Evolutionary conservation across 2,329 filamentous ascomycete genomes (phyloP), one percentile per base, ranked within the genome.

Genomic region (Hypomyces perniciosus): DNA sequence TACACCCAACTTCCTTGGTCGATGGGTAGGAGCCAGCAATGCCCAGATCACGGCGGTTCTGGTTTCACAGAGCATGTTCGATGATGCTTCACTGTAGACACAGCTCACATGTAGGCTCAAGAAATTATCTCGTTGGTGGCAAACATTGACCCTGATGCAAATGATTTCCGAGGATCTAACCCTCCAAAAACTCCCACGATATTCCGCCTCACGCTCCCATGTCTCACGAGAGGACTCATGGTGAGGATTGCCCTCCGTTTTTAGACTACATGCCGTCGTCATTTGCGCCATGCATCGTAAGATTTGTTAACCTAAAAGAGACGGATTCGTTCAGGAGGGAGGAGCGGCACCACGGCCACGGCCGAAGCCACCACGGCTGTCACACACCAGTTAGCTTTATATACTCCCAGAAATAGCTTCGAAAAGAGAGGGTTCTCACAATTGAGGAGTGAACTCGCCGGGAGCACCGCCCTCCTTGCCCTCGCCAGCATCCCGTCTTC

Each of bases 401-500:
- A 29, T 41, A n/a, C 30, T 30, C 13, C 5, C 7, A 6, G 26
- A 12, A 4, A 37, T 40, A 28, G 34, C 1, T 12, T 26, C 9
- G 8, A 30, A 12, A 42, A 8, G 12, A 3, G 13, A 8, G 13
- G 35, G 55, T 64, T 75, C 81, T 83, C 76, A 86, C 85, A 96
- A 96, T 74, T 86, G 84, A 71, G 90, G 90, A 77, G 86, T 85
- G 74, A 93, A 96, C 76, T 90, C 88, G 77, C 88, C 88, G 68
- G 90, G 88, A 72, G 90, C 88, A 80, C 85, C 88, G 68, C 89
- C 89, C 79, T 95, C 90, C 84, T 95, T 95, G 73, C 85, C 81
- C 73, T 86, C 85, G 68, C 84, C 86, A 76, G 83, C 85, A 68
- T 95, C 90, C 70, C 91, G 87, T 75, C 91, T 85, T 75, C 91